Conservation (phyloP, 2,329 filamentous ascomycete genomes). For the Endocalyx cinctus region DNA sequence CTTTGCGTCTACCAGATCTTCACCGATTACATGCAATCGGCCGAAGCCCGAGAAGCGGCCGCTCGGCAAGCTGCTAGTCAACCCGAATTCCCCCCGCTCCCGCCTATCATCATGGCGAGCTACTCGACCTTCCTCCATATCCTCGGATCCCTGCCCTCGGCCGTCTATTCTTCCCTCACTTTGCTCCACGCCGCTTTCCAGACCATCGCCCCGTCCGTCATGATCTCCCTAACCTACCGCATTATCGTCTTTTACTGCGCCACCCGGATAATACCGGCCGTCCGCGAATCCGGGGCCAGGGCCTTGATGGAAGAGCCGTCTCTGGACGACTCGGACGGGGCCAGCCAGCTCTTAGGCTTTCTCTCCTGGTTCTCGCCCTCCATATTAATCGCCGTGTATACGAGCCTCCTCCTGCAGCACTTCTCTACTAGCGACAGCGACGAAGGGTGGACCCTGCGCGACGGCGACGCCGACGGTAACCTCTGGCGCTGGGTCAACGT, state of each 20-base stretch:
- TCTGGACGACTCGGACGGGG: constrained; percentile 79
- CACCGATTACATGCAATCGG: constrained; percentile 88
- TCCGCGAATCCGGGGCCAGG: constrained; percentile 79
- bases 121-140: constrained; percentile 88
- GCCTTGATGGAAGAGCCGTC: constrained; percentile 80
- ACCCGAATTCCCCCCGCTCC: constrained; percentile 91
- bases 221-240: constrained; percentile 91
- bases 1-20: constrained; percentile 99
- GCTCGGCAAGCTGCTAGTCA: constrained; percentile 51
- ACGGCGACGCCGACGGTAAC: constrained; percentile 77
- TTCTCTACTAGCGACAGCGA: constrained; percentile 73
- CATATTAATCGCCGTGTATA: constrained; percentile 93
- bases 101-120: constrained; percentile 96
- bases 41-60: constrained; percentile 52
- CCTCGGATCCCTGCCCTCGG: constrained; percentile 75
- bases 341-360: constrained; percentile 74
- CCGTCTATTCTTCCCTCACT: constrained; percentile 76
- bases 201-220: constrained; percentile 91
- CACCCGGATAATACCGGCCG: constrained; percentile 90
- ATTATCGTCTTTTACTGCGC: constrained; percentile 94
- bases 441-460: constrained; percentile 79
- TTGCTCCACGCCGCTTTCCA: constrained; percentile 89
- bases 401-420: constrained; percentile 90
- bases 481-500: constrained; percentile 94
- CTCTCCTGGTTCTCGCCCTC: constrained; percentile 93